phyloP scores from a whole-genome alignment of 2,329 filamentous ascomycete genomes.

The Fusarium succisae region DNA sequence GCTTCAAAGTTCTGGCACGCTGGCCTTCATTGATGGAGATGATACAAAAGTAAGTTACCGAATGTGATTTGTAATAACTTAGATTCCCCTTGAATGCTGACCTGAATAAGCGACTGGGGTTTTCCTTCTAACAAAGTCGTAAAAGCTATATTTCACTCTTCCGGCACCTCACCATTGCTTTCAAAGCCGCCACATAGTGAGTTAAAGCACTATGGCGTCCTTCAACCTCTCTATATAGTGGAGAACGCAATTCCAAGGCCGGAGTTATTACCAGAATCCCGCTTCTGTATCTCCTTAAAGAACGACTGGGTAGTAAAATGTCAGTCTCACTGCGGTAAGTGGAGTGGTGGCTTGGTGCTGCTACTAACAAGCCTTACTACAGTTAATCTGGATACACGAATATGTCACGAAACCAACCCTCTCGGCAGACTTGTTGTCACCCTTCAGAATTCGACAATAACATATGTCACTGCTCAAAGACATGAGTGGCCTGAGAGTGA shows the following conservation, averaged over 20 bases:
- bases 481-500: accelerated
- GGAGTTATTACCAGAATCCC: too few species aligned
- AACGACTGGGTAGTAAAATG: too few species aligned
- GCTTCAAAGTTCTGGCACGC: too few species aligned
- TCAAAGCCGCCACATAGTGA: accelerated
- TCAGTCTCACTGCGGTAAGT: too few species aligned
- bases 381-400: accelerated
- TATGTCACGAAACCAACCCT: background rate
- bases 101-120: background rate
- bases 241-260: accelerated
- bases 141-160: background rate
- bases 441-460: accelerated
- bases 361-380: accelerated
- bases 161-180: accelerated
- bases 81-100: accelerated
- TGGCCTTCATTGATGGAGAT: background rate
- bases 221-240: accelerated
- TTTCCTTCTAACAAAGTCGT: background rate
- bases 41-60: background rate
- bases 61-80: accelerated
- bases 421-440: background rate
- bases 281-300: too few species aligned
- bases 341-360: too few species aligned
- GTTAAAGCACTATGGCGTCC: background rate
- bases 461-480: accelerated